Evolutionary conservation across 345 rosid species (phyloP).

Genomic region (Populus pruinosa): DNA sequence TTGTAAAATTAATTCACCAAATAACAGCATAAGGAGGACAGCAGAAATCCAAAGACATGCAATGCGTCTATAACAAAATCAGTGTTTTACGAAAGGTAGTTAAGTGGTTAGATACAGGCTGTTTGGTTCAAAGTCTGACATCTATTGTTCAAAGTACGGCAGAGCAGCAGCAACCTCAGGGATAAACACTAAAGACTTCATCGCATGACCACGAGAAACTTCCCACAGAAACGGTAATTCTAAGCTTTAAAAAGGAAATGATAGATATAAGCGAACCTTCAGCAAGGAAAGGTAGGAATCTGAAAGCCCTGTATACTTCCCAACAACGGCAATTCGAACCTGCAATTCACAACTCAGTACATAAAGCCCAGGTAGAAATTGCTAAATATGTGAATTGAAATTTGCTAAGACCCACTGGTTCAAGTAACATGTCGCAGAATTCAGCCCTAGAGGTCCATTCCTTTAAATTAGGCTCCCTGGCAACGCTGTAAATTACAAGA

Average conservation of each 20-base stretch:
- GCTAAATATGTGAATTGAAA: not conserved
- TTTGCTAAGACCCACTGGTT: conserved; percentile 47
- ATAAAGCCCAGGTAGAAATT: not conserved
- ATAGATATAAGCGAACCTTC: conserved; percentile 39
- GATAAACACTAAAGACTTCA: not conserved
- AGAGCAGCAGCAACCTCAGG: not conserved
- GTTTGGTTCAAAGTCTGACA: not conserved
- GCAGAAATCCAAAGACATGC: not conserved
- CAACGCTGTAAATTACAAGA: conserved; percentile 40
- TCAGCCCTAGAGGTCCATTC: conserved; percentile 76
- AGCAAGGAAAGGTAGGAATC: conserved; percentile 76
- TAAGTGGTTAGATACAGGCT: not conserved
- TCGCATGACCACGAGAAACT: not conserved
- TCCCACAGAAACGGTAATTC: not conserved
- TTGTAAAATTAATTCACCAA: not conserved
- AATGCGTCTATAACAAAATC: not conserved
- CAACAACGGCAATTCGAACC: conserved; percentile 82
- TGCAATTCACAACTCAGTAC: conserved; percentile 21
- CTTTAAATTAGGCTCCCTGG: conserved; percentile 58
- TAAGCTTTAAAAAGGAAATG: not conserved
- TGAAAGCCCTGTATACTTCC: conserved; percentile 70
- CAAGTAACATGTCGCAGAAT: conserved; percentile 57
- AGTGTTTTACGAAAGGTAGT: not conserved
- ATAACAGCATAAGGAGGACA: not conserved
- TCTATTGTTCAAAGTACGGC: not conserved